Conservation (phyloP, 805 yeast species). For the Yamadazyma paraphyllophila region DNA sequence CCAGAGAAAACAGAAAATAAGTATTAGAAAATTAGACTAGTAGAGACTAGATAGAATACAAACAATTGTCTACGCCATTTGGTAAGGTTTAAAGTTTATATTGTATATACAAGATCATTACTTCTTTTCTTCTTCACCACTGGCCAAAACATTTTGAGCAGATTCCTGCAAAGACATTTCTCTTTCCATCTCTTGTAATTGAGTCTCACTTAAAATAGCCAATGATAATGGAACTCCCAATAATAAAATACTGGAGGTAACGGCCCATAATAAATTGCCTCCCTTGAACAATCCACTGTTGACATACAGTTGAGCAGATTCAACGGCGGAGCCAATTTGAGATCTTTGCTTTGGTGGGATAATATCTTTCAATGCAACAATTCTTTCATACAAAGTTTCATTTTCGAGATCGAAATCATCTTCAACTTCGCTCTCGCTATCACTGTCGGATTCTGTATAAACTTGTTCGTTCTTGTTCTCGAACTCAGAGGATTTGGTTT, state of each 20-base stretch:
- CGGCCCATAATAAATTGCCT: constrained; percentile 80
- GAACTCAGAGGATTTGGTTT: constrained; percentile 45
- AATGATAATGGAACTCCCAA: constrained; percentile 91
- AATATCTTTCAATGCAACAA: constrained; percentile 87
- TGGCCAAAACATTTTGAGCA: constrained; percentile 70
- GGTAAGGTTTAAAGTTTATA: neutral
- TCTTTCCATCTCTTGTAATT: constrained; percentile 90
- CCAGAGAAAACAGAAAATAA: no score
- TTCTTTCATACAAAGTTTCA: constrained; percentile 84
- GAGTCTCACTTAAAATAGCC: constrained; percentile 89
- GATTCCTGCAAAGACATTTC: constrained; percentile 81
- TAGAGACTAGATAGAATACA: neutral
- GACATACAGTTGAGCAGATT: constrained; percentile 26
- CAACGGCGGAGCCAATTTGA: constrained; percentile 35
- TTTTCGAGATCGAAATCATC: constrained; percentile 74
- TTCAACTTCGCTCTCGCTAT: constrained; percentile 52
- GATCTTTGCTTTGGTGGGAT: constrained; percentile 84
- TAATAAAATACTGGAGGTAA: constrained; percentile 78
- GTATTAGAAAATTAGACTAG: no score
- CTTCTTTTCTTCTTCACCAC: constrained; percentile 52
- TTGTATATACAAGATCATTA: constrained; percentile 3
- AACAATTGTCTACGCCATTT: neutral
- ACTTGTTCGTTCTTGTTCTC: constrained; percentile 28
- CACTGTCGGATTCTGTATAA: constrained; percentile 34
- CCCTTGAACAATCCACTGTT: constrained; percentile 52